Conservation (phyloP, 164 flowering plant genomes). For the Piper longum region DNA sequence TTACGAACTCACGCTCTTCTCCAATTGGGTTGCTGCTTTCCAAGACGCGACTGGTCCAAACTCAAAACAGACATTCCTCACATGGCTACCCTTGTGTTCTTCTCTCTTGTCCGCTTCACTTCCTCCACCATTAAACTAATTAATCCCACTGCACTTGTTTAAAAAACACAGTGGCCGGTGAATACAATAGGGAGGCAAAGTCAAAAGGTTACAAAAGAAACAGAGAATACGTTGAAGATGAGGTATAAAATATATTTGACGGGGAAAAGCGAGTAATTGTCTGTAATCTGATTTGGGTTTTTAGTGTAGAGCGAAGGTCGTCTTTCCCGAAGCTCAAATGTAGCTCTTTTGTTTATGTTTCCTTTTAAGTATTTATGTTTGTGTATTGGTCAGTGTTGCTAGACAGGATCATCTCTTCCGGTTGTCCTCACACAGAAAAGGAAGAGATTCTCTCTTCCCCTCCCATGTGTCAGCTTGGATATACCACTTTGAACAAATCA, state of each 20-base stretch:
- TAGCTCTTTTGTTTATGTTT: neutral
- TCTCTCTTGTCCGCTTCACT: neutral
- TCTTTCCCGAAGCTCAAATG: conserved; percentile 11
- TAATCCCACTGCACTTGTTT: neutral
- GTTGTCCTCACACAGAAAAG: conserved; percentile 17
- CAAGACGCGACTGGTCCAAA: neutral
- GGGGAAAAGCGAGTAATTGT: conserved; percentile 17
- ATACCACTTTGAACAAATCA: neutral
- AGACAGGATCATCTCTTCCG: conserved; percentile 10
- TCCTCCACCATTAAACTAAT: neutral
- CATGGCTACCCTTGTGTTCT: neutral
- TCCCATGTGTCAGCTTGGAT: neutral
- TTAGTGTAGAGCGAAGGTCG: neutral
- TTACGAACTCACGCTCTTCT: neutral
- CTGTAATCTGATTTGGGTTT: conserved; percentile 2
- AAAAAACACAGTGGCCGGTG: neutral
- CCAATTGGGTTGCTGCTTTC: no score
- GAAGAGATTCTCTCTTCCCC: conserved; percentile 12
- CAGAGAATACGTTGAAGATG: neutral
- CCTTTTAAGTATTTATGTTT: neutral
- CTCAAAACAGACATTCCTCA: conserved; percentile 1
- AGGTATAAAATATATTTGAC: neutral
- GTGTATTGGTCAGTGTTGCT: conserved; percentile 7
- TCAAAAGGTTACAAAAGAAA: conserved; percentile 10
- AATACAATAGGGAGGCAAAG: conserved; percentile 6